A percentile compares a stretch with the other conserved stretches of the same genome.
These are phyloP conservation scores for Phytopythium kandeliae DNA, from an alignment of 352 stramenopile genomes.

Conservation along the genomic window DNA sequence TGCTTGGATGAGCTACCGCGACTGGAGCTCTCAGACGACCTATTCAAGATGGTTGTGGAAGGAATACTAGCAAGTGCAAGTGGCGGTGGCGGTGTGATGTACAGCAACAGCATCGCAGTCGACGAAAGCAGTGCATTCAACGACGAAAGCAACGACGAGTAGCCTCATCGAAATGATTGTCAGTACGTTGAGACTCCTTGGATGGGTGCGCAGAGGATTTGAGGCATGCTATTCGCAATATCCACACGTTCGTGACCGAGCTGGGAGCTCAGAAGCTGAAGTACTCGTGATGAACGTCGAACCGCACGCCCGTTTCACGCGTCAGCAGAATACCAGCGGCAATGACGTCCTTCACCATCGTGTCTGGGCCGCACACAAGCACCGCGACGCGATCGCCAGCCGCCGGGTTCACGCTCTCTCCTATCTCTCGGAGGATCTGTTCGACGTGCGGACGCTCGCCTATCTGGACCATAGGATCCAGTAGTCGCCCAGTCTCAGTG, in stretches of 20 bases:
- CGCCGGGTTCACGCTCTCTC: constrained; percentile 9
- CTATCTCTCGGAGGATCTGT: constrained; percentile 14
- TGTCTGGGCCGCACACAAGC: constrained; percentile 28
- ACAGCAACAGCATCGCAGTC: background rate
- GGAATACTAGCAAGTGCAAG: constrained; percentile 4
- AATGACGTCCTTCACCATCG: constrained; percentile 27
- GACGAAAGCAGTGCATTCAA: background rate
- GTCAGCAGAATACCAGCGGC: constrained; percentile 14
- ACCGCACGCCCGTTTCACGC: constrained; percentile 22
- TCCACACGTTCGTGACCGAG: background rate
- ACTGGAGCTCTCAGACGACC: constrained; percentile 16
- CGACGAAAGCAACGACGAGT: background rate
- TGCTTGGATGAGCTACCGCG: constrained; percentile 27
- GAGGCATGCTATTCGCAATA: too few relatives aligned
- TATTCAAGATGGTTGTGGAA: constrained; percentile 15
- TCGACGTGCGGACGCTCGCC: constrained; percentile 20
- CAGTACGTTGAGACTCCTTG: too few relatives aligned
- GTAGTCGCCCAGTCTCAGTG: constrained; percentile 6
- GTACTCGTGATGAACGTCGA: constrained; percentile 34
- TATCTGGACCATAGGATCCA: too few relatives aligned
- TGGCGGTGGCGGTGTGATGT: background rate
- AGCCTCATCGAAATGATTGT: background rate
- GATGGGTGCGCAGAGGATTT: too few relatives aligned
- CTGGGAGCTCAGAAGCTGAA: constrained; percentile 20
- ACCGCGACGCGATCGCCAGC: constrained; percentile 27